Conservation (phyloP, 2,329 filamentous ascomycete species). For the Scleromitrula shiraiana region DNA sequence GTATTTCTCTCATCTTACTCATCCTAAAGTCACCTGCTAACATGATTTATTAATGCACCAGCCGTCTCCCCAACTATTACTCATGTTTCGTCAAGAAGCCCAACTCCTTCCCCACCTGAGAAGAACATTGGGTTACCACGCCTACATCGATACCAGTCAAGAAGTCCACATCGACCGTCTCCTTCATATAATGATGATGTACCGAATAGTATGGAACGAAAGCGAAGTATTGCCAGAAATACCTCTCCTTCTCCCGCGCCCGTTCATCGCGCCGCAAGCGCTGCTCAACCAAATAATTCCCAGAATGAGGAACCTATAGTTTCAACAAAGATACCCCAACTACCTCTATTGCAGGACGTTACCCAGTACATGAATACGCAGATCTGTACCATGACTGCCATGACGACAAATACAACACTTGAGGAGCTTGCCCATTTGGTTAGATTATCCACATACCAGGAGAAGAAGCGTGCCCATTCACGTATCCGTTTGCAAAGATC, state of each 20-base stretch:
- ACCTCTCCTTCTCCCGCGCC: slow-evolving; percentile 18
- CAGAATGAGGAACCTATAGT: slow-evolving; percentile 13
- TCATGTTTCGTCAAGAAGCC: slow-evolving; percentile 44
- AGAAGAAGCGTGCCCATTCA: slow-evolving; percentile 68
- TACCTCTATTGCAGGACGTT: slow-evolving; percentile 54
- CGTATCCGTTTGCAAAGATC: slow-evolving; percentile 66
- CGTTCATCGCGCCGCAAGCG: slow-evolving; percentile 23
- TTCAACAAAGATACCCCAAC: slow-evolving; percentile 23
- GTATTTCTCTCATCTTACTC: not conserved
- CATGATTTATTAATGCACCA: slow-evolving; percentile 27
- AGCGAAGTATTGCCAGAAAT: slow-evolving; percentile 27
- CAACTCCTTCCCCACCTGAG: slow-evolving; percentile 47
- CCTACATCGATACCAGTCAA: slow-evolving; percentile 44
- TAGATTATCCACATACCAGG: slow-evolving; percentile 70
- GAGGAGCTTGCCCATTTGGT: slow-evolving; percentile 73
- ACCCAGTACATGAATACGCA: slow-evolving; percentile 58
- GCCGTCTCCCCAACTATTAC: slow-evolving; percentile 45
- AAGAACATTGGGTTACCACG: slow-evolving; percentile 41
- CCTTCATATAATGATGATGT: slow-evolving; percentile 37
- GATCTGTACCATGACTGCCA: slow-evolving; percentile 40
- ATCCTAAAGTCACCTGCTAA: not conserved
- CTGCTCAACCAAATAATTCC: slow-evolving; percentile 20
- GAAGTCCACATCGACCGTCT: slow-evolving; percentile 45
- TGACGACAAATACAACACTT: slow-evolving; percentile 60
- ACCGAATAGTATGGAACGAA: slow-evolving; percentile 39